A percentile compares a stretch with the other conserved stretches of the same genome.
These are phyloP conservation scores for Bruguiera gymnorhiza DNA, from an alignment of 345 rosid species.

Conservation along the genomic window DNA sequence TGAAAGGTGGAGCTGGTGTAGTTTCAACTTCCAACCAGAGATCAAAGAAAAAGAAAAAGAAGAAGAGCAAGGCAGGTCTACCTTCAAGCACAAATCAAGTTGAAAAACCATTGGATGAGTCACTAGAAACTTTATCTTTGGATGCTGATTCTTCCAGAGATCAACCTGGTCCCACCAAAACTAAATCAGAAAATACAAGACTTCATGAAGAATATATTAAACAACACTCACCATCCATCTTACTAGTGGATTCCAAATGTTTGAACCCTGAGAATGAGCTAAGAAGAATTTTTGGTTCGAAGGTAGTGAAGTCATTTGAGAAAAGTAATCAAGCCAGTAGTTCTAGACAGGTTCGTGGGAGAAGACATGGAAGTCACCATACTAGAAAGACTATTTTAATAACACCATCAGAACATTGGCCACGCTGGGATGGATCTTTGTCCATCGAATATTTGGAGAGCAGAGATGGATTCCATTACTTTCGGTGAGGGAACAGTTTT, in stretches of 20 bases:
- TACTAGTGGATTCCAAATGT: constrained; percentile 67
- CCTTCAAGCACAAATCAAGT: constrained; percentile 28
- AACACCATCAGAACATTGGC: constrained; percentile 78
- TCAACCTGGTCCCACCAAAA: constrained; percentile 27
- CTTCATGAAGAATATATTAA: constrained; percentile 16
- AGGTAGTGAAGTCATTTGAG: constrained; percentile 79
- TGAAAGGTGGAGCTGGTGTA: constrained; percentile 21
- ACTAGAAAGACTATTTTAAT: constrained; percentile 62
- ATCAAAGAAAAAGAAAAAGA: constrained; percentile 85
- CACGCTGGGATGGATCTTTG: constrained; percentile 85
- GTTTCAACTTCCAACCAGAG: constrained; percentile 39
- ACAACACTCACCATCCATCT: constrained; percentile 30
- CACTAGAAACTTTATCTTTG: constrained; percentile 45
- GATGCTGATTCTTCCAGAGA: constrained; percentile 27
- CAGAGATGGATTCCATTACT: constrained; percentile 58
- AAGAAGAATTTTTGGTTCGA: constrained; percentile 75
- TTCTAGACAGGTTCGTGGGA: constrained; percentile 68
- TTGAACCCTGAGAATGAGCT: constrained; percentile 76
- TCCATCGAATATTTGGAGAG: constrained; percentile 83
- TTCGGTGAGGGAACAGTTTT: constrained; percentile 44
- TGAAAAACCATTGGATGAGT: constrained; percentile 41
- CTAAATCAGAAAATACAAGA: constrained; percentile 29
- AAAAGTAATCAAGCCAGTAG: constrained; percentile 50
- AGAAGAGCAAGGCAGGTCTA: constrained; percentile 52
- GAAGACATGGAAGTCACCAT: constrained; percentile 67